phyloP scores from a whole-genome alignment of 768 basidiomycete species.

The Pulveroboletus sp. region DNA sequence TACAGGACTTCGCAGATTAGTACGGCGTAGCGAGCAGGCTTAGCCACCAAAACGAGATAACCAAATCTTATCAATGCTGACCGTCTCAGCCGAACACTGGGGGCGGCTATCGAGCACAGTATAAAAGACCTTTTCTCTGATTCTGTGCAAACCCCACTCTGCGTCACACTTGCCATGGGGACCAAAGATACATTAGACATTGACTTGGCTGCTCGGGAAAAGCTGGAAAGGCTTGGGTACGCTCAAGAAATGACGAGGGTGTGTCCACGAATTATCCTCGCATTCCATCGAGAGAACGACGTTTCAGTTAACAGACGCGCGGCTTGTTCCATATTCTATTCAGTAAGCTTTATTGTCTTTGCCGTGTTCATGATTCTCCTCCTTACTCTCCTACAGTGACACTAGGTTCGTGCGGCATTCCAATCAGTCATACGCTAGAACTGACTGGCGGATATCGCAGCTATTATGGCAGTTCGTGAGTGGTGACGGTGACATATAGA shows the following conservation, averaged over 20 bases:
- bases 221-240: constrained; percentile 52
- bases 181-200: constrained; percentile 10
- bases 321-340: constrained; percentile 51
- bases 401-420: constrained; percentile 34
- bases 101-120: too few species aligned
- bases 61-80: too few species aligned
- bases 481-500: constrained; percentile 4
- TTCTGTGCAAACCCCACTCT: too few species aligned
- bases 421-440: background rate
- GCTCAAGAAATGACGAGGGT: constrained; percentile 53
- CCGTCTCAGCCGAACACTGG: too few species aligned
- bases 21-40: too few species aligned
- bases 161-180: too few species aligned
- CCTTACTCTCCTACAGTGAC: constrained; percentile 36
- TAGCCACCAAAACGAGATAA: too few species aligned
- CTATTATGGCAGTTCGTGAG: constrained; percentile 62
- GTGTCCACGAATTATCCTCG: background rate
- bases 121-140: too few species aligned
- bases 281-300: background rate
- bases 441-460: constrained; percentile 27
- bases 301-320: constrained; percentile 35
- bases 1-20: too few species aligned
- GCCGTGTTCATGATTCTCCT: background rate
- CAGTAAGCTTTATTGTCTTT: constrained; percentile 35
- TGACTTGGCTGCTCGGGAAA: constrained; percentile 30